phyloP scores from a whole-genome alignment of 331 rosid species.

The Telfairia occidentalis region DNA sequence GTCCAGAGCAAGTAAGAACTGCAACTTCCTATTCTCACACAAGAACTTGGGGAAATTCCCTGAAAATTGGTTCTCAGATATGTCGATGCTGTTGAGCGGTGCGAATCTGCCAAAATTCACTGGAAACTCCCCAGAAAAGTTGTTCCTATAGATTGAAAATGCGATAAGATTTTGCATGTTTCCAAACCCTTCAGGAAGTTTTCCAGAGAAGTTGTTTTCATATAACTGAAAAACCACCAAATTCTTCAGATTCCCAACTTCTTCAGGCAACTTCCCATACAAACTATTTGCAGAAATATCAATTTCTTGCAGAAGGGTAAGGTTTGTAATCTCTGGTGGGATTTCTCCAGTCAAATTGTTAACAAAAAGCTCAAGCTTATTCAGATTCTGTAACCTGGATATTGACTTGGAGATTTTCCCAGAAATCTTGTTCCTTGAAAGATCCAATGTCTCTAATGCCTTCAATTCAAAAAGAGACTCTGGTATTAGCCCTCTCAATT shows the following conservation, averaged over 20 bases:
- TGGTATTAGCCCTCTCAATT: conserved; percentile 70
- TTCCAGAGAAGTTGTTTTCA: conserved; percentile 62
- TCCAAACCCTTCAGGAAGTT: conserved; percentile 72
- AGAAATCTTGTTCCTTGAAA: conserved; percentile 61
- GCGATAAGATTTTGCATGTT: conserved; percentile 59
- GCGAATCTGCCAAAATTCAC: conserved; percentile 56
- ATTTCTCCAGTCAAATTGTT: conserved; percentile 65
- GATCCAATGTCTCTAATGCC: conserved; percentile 59
- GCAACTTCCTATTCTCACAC: conserved; percentile 53
- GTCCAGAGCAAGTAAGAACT: conserved; percentile 65
- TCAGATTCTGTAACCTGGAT: conserved; percentile 41
- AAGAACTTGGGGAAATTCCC: conserved; percentile 76
- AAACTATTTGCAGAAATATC: conserved; percentile 60
- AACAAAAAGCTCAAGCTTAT: conserved; percentile 56
- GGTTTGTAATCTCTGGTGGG: conserved; percentile 56
- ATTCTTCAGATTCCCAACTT: conserved; percentile 50
- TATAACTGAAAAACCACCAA: conserved; percentile 68
- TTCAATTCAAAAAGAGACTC: conserved; percentile 52
- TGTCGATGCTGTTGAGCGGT: conserved; percentile 57
- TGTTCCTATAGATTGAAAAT: conserved; percentile 60
- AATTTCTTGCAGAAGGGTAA: conserved; percentile 55
- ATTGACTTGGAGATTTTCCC: conserved; percentile 69
- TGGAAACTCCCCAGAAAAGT: conserved; percentile 59
- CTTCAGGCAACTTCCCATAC: conserved; percentile 52
- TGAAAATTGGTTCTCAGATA: conserved; percentile 88